Base-by-base conservation (phyloP, 2,329 filamentous ascomycete genomes). In the Lecanicillium sp. region DNA sequence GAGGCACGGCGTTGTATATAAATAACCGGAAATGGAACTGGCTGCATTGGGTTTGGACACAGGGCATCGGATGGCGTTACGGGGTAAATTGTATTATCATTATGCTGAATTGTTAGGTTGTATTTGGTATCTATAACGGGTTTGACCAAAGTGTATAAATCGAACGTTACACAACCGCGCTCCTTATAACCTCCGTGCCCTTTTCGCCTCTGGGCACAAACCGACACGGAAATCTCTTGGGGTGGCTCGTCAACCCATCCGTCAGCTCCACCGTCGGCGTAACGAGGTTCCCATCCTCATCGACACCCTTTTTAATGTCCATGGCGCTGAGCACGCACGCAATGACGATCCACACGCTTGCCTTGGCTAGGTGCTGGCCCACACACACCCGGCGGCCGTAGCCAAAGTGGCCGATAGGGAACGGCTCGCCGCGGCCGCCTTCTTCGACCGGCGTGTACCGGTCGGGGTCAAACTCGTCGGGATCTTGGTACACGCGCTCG, bases 371-470 rank as follows among this genome's bases (percentile, higher is more conserved):
- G 36, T 65, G 62, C 42, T 68, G 63, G 1, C 72, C 72, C 5
- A 64, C 59, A 46, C 72, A 77, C 9, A 69, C 61, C 15, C 72
- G 60, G 15, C 66, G 62, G 1, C 73, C 72, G 51, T 71, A 76
- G 4, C 72, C 71, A 50, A 77, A 71, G 27, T 65, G 64, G 2
- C 66, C 69, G 14, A 52, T 56, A 1, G 67, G 69, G 33, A 61
- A 56, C 15, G 71, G 66, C 50, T 72, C 69, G 6, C 64, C 65
- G 15, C 52, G 50, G 46, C 51, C 69, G 4, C 62, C 59, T 33
- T 64, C 48, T 7, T 54, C 47, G 9, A 41, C 38, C 0, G 58
- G 51, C 2, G 54, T 37, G 45, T 64, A 74, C 5, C 70, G 56
- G 39, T 69, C 64, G 1, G 70, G 69, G 29, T 69, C 58, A 46